A percentile compares a stretch with the other conserved stretches of the same genome.
Evolutionary conservation across 176 grass and related monocot species (phyloP).

Genomic region (Carex littledalei): DNA sequence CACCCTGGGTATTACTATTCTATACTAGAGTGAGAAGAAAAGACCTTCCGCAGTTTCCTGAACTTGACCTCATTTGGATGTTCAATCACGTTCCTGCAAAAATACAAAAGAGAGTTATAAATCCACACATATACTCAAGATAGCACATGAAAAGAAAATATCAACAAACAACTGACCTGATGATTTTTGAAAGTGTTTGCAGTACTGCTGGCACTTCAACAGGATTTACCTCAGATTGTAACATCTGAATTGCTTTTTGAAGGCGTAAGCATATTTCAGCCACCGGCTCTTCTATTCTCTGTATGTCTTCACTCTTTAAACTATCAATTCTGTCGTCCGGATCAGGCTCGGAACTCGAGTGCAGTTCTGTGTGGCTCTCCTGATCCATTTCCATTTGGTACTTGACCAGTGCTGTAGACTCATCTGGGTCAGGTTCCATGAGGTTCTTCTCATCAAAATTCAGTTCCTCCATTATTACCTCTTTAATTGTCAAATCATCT

Average conservation of each 20-base stretch:
- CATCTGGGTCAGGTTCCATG: conserved; percentile 42
- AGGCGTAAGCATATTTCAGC: conserved; percentile 47
- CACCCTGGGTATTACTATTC: neutral
- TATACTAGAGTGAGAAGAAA: neutral
- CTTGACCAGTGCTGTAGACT: conserved; percentile 13
- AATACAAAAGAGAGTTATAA: neutral
- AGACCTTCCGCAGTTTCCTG: conserved; percentile 82
- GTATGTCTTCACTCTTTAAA: conserved; percentile 45
- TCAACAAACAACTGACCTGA: conserved; percentile 33
- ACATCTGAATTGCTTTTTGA: conserved; percentile 54
- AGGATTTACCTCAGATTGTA: conserved; percentile 53
- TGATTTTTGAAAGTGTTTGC: conserved; percentile 84
- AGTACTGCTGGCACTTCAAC: conserved; percentile 46
- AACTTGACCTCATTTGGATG: conserved; percentile 67
- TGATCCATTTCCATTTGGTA: conserved; percentile 22
- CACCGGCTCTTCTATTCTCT: conserved; percentile 67
- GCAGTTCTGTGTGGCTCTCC: neutral
- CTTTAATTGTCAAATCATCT: conserved; percentile 40
- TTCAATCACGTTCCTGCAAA: conserved; percentile 71
- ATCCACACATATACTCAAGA: neutral
- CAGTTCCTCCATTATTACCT: conserved; percentile 22
- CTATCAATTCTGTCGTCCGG: conserved; percentile 31
- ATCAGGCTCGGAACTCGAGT: conserved; percentile 37
- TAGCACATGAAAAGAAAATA: neutral
- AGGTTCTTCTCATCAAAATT: conserved; percentile 11